These are phyloP conservation scores for Stephanodiscus triporus DNA, from an alignment of 108 stramenopile species.

Conservation along the genomic window DNA sequence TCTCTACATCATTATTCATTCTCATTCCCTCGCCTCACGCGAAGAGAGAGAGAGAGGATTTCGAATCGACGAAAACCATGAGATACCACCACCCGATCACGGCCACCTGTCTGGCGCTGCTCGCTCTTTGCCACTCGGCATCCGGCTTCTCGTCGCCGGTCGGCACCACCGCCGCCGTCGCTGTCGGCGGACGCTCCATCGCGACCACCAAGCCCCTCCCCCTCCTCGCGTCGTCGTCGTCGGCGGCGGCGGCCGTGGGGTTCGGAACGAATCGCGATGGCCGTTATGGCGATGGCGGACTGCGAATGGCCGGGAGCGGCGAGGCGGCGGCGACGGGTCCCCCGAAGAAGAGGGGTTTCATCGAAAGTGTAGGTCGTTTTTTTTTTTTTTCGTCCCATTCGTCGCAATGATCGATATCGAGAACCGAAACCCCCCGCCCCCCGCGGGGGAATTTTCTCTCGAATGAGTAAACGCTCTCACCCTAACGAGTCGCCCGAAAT, in stretches of 20 bases:
- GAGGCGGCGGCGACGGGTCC: constrained; percentile 19
- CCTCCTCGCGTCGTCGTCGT: neutral
- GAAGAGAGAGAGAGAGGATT: too few species aligned
- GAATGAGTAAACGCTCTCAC: too few species aligned
- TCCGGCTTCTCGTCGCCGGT: constrained; percentile 15
- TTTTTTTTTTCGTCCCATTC: too few species aligned
- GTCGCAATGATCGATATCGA: too few species aligned
- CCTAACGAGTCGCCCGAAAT: neutral
- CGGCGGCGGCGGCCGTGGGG: neutral
- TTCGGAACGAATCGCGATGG: too few species aligned
- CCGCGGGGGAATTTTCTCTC: too few species aligned
- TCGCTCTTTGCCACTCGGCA: neutral
- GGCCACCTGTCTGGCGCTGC: neutral
- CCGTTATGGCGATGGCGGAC: neutral
- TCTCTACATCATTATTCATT: too few species aligned
- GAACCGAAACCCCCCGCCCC: too few species aligned
- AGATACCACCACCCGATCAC: neutral
- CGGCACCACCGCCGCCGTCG: neutral
- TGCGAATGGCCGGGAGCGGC: constrained; percentile 12
- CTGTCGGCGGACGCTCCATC: too few species aligned
- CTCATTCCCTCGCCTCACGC: too few species aligned
- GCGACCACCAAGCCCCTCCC: too few species aligned
- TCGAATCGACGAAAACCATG: too few species aligned
- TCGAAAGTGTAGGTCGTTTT: constrained; percentile 16
- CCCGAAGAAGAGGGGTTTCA: constrained; percentile 23